Base-by-base conservation (phyloP, 2,329 filamentous ascomycete species). In the Thelonectria rubi region DNA sequence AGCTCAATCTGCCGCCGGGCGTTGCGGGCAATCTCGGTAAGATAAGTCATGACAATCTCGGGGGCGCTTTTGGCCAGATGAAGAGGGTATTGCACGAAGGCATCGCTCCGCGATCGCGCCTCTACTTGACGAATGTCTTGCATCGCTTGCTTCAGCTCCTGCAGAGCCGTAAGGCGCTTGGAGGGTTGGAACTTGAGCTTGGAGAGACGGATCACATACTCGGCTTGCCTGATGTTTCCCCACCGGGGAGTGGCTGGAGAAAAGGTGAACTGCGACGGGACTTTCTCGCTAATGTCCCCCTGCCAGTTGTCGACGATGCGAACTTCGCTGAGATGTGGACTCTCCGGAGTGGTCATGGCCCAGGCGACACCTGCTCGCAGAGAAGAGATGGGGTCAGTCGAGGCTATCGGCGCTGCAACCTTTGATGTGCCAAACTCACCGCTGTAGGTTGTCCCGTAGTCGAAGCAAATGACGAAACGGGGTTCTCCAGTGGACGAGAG, bases 391-490 rank as follows among this genome's bases (percentile, higher is more conserved):
- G n/a, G 18, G 10, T 42, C n/a, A 42, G 39, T n/a, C n/a, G 6
- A 42, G 14, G 17, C 39, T n/a, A 8, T 30, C 7, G 26, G 5
- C n/a, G n/a, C 8, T 30, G 26, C 39, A 42, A 34, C 3, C 20
- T 47, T 2, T 21, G 20, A 48, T 18, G 17, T 45, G 20, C 15
- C 18, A 12, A 43, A 26, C 55, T 46, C 20, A 52, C 55, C 55
- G 12, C 34, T 45, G 26, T 46, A 58, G 5, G 55, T 58, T 4
- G 55, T 58, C 21, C 55, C 55, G 20, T 58, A 58, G 24, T 58
- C 47, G 15, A 58, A 24, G 7, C 55, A 51, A 17, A 58, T 58
- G 17, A 58, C 26, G 14, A 58, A 58, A 8, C 55, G 47, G 11
- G 47, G 55, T 18, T 40, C 30, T 17, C 17, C 6, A 11, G 5